Percentiles rank a stretch among this genome's conserved stretches.
Conservation (phyloP, 2,329 filamentous ascomycete species). For the Triangularia verruculosa region DNA sequence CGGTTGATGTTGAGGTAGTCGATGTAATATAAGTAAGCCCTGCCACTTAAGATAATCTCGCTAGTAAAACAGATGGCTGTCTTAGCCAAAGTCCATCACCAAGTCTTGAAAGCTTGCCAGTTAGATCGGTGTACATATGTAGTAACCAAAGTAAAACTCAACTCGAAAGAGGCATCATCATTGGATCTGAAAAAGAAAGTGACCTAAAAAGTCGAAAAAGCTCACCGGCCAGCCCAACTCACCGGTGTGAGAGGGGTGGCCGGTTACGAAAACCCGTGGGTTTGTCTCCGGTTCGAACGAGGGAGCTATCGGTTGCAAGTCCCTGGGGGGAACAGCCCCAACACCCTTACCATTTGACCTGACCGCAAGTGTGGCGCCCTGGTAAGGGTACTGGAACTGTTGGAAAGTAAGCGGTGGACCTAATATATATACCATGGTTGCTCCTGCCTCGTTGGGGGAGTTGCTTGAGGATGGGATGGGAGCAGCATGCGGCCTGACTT, state of each 20-base stretch:
- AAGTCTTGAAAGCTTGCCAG: too few species aligned
- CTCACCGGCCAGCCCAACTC: not conserved
- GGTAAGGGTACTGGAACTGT: not conserved
- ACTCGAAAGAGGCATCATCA: too few species aligned
- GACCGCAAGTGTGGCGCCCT: not conserved
- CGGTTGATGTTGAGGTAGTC: too few species aligned
- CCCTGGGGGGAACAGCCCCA: not conserved
- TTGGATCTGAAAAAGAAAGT: not conserved
- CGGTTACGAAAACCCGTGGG: not conserved
- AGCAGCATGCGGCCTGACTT: not conserved
- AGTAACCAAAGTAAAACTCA: too few species aligned
- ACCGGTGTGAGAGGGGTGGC: not conserved
- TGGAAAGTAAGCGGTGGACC: not conserved
- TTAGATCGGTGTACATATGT: too few species aligned
- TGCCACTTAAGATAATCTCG: too few species aligned
- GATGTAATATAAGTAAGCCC: too few species aligned
- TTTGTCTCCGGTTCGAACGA: too few species aligned
- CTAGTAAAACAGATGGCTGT: too few species aligned
- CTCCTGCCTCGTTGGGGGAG: not conserved
- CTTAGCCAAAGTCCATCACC: too few species aligned
- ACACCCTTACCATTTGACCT: not conserved
- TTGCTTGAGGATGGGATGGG: not conserved
- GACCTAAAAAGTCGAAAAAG: not conserved
- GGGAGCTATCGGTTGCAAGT: not conserved
- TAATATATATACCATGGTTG: not conserved